Evolutionary conservation across 1,284 basidiomycete species (phyloP).

Genomic region (Limonomyces culmigenus): DNA sequence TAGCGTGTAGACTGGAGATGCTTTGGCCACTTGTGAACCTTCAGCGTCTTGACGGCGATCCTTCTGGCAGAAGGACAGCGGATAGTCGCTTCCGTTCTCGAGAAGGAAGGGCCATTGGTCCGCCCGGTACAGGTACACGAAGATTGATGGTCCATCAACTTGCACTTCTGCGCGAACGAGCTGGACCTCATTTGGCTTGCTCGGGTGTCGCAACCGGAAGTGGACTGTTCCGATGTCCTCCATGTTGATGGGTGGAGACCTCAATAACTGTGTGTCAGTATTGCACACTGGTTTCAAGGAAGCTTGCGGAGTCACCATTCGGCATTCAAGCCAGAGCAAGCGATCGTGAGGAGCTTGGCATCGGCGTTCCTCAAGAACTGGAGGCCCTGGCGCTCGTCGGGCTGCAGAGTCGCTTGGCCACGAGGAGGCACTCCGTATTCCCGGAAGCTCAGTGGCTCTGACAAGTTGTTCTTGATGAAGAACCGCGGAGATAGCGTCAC

Average conservation of each 20-base stretch:
- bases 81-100: constrained; percentile 76
- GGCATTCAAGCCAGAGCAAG: constrained; percentile 72
- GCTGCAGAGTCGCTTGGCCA: constrained; percentile 47
- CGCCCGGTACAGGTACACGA: constrained; percentile 60
- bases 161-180: constrained; percentile 75
- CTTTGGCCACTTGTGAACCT: neutral
- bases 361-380: constrained; percentile 51
- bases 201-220: constrained; percentile 43
- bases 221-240: constrained; percentile 82
- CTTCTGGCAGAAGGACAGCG: constrained; percentile 60
- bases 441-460: constrained; percentile 60
- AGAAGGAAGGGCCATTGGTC: constrained; percentile 83
- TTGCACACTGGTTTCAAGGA: constrained; percentile 2
- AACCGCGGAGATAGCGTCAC: constrained; percentile 88
- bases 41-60: neutral
- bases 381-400: constrained; percentile 59
- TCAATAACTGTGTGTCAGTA: constrained; percentile 16
- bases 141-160: constrained; percentile 82
- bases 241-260: constrained; percentile 88
- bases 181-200: constrained; percentile 25
- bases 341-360: constrained; percentile 66
- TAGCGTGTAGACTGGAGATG: constrained; percentile 33
- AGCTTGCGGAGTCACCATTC: constrained; percentile 82
- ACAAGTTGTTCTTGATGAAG: constrained; percentile 73
- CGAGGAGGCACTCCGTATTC: constrained; percentile 67